Percentiles rank a stretch among this genome's conserved stretches.
Evolutionary conservation across 257 asterid species (phyloP).

Genomic region (Fraxinus quadrangulata): DNA sequence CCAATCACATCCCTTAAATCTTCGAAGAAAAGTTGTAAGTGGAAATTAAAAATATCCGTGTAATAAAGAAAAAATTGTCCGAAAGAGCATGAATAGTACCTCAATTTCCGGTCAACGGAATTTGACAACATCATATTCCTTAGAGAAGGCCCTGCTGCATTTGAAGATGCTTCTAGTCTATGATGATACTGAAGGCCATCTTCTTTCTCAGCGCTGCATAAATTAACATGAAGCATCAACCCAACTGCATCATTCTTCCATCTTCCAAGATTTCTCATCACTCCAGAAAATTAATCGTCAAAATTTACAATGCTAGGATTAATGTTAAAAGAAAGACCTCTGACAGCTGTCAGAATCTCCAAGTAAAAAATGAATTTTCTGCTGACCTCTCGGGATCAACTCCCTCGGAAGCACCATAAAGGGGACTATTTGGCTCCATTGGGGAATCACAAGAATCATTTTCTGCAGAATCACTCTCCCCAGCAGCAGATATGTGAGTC

Average conservation of each 20-base stretch:
- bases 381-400: constrained; percentile 77
- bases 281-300: constrained; percentile 12
- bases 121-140: constrained; percentile 84
- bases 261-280: constrained; percentile 13
- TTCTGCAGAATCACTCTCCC: constrained; percentile 99
- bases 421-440: constrained; percentile 96
- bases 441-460: constrained; percentile 99
- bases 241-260: constrained; percentile 13
- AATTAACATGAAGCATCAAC: constrained; percentile 22
- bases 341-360: constrained; percentile 1
- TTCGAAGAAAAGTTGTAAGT: not conserved
- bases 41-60: constrained; percentile 7
- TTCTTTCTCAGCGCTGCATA: constrained; percentile 80
- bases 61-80: constrained; percentile 16
- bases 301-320: constrained; percentile 4
- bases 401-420: constrained; percentile 78
- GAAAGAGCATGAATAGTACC: constrained; percentile 46
- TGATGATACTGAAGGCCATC: constrained; percentile 68
- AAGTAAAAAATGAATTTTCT: constrained; percentile 8
- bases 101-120: constrained; percentile 76
- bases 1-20: constrained; percentile 1
- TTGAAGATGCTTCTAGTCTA: constrained; percentile 73
- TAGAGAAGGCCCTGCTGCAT: constrained; percentile 78
- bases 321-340: constrained; percentile 1
- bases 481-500: constrained; percentile 89